Evolutionary conservation across 192 early-diverging fungal genomes (phyloP), one percentile per base, ranked within the genome.

Genomic region (Linnemannia schmuckeri): DNA sequence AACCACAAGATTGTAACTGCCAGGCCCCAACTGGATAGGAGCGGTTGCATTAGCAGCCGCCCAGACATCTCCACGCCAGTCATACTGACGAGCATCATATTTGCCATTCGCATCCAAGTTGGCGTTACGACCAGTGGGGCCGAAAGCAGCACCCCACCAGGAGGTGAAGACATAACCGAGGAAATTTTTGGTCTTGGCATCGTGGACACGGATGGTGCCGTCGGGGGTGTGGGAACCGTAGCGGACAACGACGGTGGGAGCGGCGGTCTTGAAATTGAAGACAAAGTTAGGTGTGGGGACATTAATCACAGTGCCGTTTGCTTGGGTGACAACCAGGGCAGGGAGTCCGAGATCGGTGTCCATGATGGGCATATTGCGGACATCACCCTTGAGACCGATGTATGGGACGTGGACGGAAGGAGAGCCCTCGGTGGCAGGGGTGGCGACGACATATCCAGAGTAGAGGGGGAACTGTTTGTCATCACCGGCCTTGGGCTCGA

Each of bases 401-500:
- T 82, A 82, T 68, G 86, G 80, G 18, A 82, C 79, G 30, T 70
- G 38, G 35, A 83, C 76, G 22, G 82, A 33, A 18, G 77, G 40
- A 33, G 52, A 57, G 72, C 72, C 66, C 76, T 82, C 74, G 24
- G 54, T 18, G 20, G 71, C 18, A 40, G 76, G 82, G 7, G 76
- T 83, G 22, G 82, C 82, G 38, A 78, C 76, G 41, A 75, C 54
- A 15, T 76, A 78, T 17, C 68, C 78, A 27, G 76, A 55, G 54
- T 82, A 87, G n/a, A 87, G 24, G 42, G 80, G 76, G 66, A 77
- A 82, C 5, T 82, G 61, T 2, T 47, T 0, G 1, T 52, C 44
- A 1, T 83, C 46, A 30, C 78, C 75, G 30, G 61, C 35, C 61
- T 61, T 69, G 24, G 89, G 92, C 55, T 90, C 89, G 0, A 27